Conservation (phyloP, 2,329 filamentous ascomycete genomes). For the Neofusicoccum laricinum region DNA sequence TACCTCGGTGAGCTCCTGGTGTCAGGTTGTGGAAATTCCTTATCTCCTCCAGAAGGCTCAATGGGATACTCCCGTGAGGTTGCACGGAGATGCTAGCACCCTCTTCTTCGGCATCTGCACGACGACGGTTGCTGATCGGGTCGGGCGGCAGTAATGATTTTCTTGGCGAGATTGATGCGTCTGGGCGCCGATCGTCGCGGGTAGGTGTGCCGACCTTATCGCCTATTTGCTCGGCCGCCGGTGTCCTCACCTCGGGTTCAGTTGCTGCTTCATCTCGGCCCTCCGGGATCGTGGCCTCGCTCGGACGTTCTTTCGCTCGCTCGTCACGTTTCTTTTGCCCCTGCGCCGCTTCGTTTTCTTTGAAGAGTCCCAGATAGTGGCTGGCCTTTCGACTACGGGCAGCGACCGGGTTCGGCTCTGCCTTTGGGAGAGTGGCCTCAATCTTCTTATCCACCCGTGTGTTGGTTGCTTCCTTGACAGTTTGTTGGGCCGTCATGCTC, state of each 20-base stretch:
- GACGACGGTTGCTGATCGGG: not conserved
- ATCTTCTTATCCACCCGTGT: conserved; percentile 60
- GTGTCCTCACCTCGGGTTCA: not conserved
- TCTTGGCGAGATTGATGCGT: conserved; percentile 8
- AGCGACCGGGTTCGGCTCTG: conserved; percentile 51
- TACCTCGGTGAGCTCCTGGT: conserved; percentile 44
- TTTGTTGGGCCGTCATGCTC: conserved; percentile 34
- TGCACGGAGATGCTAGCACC: not conserved
- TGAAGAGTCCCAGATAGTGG: conserved; percentile 64
- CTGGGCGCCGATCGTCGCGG: conserved; percentile 10
- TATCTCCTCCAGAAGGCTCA: conserved; percentile 55
- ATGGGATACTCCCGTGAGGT: conserved; percentile 39
- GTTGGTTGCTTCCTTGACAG: conserved; percentile 41
- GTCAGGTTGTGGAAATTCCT: conserved; percentile 53
- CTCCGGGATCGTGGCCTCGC: not conserved
- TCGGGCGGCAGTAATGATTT: conserved; percentile 2
- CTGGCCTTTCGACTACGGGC: conserved; percentile 64
- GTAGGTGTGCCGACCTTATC: not conserved
- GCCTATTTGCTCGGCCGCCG: not conserved
- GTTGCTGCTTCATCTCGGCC: not conserved
- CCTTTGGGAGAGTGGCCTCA: conserved; percentile 59
- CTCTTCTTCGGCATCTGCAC: not conserved
- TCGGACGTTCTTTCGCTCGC: conserved; percentile 28
- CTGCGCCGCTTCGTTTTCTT: conserved; percentile 57
- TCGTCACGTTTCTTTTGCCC: conserved; percentile 49